Conservation (phyloP, 129 eudicot species). For the Sambucus nigra region DNA sequence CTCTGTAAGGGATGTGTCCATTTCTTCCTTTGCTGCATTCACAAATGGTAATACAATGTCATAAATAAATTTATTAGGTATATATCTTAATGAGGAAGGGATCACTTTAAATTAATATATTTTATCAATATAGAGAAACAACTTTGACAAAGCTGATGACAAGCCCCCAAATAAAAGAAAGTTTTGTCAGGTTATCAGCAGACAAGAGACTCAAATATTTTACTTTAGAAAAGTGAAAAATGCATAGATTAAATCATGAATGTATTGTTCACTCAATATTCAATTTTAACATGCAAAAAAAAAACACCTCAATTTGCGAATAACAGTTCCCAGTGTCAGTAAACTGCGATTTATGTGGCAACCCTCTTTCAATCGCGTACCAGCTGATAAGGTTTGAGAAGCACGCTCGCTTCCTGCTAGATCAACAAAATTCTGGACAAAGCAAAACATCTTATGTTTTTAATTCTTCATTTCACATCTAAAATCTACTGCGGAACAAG, state of each 20-base stretch:
- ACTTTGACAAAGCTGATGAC: background rate
- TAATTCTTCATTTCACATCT: conserved; percentile 5
- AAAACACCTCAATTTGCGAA: conserved; percentile 67
- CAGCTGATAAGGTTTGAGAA: conserved; percentile 74
- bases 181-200: background rate
- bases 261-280: background rate
- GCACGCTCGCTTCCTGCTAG: conserved; percentile 97
- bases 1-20: conserved; percentile 73
- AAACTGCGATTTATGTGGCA: conserved; percentile 87
- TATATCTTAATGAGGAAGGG: background rate
- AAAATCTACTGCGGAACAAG: background rate
- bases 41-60: background rate
- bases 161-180: background rate
- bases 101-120: background rate
- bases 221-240: background rate
- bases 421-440: conserved; percentile 76
- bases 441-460: conserved; percentile 5
- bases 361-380: conserved; percentile 83
- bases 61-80: background rate
- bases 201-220: background rate
- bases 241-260: too few relatives aligned
- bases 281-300: background rate
- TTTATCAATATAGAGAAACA: background rate
- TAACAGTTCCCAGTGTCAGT: conserved; percentile 80
- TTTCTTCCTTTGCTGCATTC: conserved; percentile 58